Conservation (phyloP, 2,329 filamentous ascomycete species). For the Emmonsia crescens region DNA sequence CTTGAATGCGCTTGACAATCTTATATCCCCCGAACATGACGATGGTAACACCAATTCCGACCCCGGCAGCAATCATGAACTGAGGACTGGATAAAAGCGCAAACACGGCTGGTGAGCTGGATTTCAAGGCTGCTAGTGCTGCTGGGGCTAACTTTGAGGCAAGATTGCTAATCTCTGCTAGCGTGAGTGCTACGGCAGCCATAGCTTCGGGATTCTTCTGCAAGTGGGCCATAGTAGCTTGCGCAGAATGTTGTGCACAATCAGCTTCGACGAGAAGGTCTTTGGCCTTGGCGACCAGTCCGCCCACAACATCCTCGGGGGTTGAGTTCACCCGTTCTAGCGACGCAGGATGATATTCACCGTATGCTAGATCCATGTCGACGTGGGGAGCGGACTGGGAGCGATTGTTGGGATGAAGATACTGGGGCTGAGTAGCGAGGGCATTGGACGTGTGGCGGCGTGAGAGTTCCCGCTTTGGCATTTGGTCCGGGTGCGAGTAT, state of each 20-base stretch:
- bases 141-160: slow-evolving; percentile 74
- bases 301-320: slow-evolving; percentile 43
- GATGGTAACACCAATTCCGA: slow-evolving; percentile 85
- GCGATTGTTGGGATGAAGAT: slow-evolving; percentile 16
- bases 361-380: slow-evolving; percentile 89
- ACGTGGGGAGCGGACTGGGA: slow-evolving; percentile 35
- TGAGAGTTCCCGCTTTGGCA: slow-evolving; percentile 17
- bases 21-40: slow-evolving; percentile 96
- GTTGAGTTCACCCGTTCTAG: slow-evolving; percentile 36
- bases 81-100: slow-evolving; percentile 80
- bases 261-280: slow-evolving; percentile 73
- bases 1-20: slow-evolving; percentile 77
- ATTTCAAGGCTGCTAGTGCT: slow-evolving; percentile 64
- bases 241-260: slow-evolving; percentile 75
- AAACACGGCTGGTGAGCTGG: slow-evolving; percentile 73
- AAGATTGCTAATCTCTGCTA: slow-evolving; percentile 80
- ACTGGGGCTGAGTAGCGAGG: slow-evolving; percentile 11
- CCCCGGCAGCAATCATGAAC: slow-evolving; percentile 83
- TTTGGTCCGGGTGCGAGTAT: slow-evolving; percentile 12
- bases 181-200: slow-evolving; percentile 81
- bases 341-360: slow-evolving; percentile 60
- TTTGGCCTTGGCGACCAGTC: slow-evolving; percentile 65
- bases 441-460: slow-evolving; percentile 33
- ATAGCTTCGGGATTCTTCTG: slow-evolving; percentile 81
- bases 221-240: slow-evolving; percentile 67